phyloP scores from a whole-genome alignment of 768 basidiomycete species.

The Kwoniella bestiolae region DNA sequence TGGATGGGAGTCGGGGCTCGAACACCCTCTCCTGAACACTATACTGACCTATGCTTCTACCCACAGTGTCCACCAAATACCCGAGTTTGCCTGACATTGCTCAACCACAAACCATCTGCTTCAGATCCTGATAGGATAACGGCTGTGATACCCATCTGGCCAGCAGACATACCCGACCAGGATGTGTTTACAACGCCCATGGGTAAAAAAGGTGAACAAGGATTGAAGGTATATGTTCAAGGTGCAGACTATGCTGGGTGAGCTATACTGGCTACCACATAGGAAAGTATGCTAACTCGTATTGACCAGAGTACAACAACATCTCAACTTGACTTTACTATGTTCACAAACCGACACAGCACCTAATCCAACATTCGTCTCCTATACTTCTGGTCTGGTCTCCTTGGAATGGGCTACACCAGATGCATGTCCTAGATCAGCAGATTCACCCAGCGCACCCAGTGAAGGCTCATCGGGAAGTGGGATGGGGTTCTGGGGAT shows the following conservation, averaged over 20 bases:
- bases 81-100: conserved; percentile 50
- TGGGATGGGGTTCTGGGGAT: conserved; percentile 47
- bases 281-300: not conserved
- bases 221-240: conserved; percentile 46
- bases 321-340: conserved; percentile 49
- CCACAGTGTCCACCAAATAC: conserved; percentile 53
- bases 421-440: conserved; percentile 48
- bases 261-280: conserved; percentile 11
- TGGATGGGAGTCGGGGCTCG: too few species aligned
- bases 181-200: conserved; percentile 36
- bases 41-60: too few species aligned
- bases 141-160: conserved; percentile 56
- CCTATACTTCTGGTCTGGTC: conserved; percentile 46
- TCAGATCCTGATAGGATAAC: conserved; percentile 48
- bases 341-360: conserved; percentile 40
- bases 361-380: conserved; percentile 43
- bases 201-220: conserved; percentile 43
- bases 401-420: conserved; percentile 52
- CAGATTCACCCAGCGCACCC: conserved; percentile 3
- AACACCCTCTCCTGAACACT: too few species aligned
- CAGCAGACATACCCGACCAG: conserved; percentile 33
- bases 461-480: not conserved
- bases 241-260: conserved; percentile 56
- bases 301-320: conserved; percentile 35
- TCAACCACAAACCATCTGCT: conserved; percentile 51